These are phyloP conservation scores for Botrytis tulipae DNA, from an alignment of 2,329 filamentous ascomycete species.

Conservation along the genomic window DNA sequence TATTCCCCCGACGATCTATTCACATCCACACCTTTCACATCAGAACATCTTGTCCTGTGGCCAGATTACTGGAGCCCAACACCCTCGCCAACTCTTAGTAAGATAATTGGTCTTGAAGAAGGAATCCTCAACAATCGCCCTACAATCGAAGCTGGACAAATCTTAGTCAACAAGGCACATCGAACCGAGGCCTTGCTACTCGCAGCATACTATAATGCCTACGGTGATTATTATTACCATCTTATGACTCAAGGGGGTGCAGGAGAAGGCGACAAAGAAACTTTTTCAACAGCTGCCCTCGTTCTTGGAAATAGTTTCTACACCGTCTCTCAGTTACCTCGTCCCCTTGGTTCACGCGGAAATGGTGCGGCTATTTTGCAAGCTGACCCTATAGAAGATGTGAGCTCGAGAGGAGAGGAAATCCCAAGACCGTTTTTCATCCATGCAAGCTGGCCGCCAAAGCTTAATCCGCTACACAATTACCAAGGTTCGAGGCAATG, in stretches of 20 bases:
- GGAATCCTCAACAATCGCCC: constrained; percentile 37
- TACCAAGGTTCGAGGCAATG: constrained; percentile 23
- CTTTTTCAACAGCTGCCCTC: constrained; percentile 47
- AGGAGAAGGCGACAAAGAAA: constrained; percentile 52
- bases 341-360: constrained; percentile 14
- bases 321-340: constrained; percentile 23
- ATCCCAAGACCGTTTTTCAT: constrained; percentile 25
- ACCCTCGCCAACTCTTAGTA: constrained; percentile 35
- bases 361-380: constrained; percentile 26
- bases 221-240: constrained; percentile 36
- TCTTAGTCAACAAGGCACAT: constrained; percentile 45
- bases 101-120: constrained; percentile 8
- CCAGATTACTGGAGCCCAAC: constrained; percentile 48
- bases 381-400: constrained; percentile 21
- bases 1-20: constrained; percentile 45
- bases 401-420: background rate
- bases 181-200: constrained; percentile 46
- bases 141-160: constrained; percentile 39
- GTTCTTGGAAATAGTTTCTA: constrained; percentile 44
- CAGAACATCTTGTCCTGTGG: constrained; percentile 46
- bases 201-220: constrained; percentile 50
- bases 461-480: constrained; percentile 27
- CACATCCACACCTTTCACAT: constrained; percentile 42
- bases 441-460: constrained; percentile 28
- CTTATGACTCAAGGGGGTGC: constrained; percentile 43